A percentile compares a stretch with the other conserved stretches of the same genome.
These are phyloP conservation scores for Ophiostoma triangulosporum DNA, from an alignment of 2,329 filamentous ascomycete species.

Conservation along the genomic window DNA sequence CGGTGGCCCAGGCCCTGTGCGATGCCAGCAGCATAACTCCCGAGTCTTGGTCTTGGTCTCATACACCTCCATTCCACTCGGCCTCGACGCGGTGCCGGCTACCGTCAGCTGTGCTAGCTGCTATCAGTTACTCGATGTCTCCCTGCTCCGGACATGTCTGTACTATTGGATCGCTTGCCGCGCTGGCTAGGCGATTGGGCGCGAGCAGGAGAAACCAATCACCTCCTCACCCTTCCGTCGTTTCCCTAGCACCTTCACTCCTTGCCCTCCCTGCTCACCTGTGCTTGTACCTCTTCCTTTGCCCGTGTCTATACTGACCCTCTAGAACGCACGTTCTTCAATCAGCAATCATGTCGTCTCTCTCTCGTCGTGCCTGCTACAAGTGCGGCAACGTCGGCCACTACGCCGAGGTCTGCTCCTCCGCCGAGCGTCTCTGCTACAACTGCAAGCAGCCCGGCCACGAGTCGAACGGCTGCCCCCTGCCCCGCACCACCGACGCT, in stretches of 20 bases:
- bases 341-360: constrained; percentile 51
- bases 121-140: neutral
- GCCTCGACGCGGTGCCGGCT: no score
- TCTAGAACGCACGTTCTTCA: constrained; percentile 13
- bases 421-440: constrained; percentile 96
- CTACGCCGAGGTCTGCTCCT: constrained; percentile 85
- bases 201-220: no score
- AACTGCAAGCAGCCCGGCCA: constrained; percentile 96
- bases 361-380: constrained; percentile 74
- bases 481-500: constrained; percentile 90
- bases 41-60: no score
- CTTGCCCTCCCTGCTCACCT: neutral
- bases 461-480: constrained; percentile 94
- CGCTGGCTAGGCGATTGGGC: no score
- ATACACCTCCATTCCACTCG: no score
- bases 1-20: neutral
- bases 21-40: neutral
- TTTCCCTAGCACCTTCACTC: neutral
- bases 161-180: neutral
- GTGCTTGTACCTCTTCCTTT: neutral
- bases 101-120: neutral
- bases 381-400: constrained; percentile 75
- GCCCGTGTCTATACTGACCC: neutral
- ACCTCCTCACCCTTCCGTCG: no score
- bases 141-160: neutral